Conservation (phyloP, 2,329 filamentous ascomycete genomes). For the Plectosphaerella cucumerina region DNA sequence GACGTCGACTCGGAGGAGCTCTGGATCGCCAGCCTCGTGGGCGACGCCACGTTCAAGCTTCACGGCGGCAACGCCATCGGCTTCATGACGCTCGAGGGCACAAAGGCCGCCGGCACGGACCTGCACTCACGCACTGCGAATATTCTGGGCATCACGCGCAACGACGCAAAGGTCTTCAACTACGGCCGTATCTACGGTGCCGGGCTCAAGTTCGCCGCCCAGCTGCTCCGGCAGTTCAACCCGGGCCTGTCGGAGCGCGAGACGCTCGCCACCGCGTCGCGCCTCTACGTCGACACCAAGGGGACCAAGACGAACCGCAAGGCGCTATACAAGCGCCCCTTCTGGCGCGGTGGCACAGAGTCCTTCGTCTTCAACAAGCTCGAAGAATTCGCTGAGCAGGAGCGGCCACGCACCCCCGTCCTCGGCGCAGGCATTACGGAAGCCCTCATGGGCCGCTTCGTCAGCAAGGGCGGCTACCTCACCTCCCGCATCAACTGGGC, state of each 20-base stretch:
- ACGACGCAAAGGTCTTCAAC: slow-evolving; percentile 97
- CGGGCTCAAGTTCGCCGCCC: slow-evolving; percentile 87
- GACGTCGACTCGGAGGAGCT: slow-evolving; percentile 97
- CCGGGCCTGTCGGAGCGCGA: slow-evolving; percentile 74
- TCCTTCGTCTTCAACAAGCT: slow-evolving; percentile 98
- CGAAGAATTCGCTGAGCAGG: slow-evolving; percentile 96
- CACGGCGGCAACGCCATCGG: slow-evolving; percentile 97
- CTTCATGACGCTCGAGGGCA: slow-evolving; percentile 98
- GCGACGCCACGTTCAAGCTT: slow-evolving; percentile 89
- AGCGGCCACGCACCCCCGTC: slow-evolving; percentile 83
- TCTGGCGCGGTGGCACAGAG: slow-evolving; percentile 96
- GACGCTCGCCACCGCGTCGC: slow-evolving; percentile 70
- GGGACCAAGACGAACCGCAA: slow-evolving; percentile 79
- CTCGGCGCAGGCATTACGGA: slow-evolving; percentile 94
- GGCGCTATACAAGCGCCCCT: slow-evolving; percentile 65
- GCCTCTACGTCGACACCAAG: slow-evolving; percentile 85
- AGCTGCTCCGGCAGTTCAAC: slow-evolving; percentile 90
- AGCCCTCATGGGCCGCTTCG: slow-evolving; percentile 81
- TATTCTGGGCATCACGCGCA: slow-evolving; percentile 90
- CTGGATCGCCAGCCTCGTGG: slow-evolving; percentile 95
- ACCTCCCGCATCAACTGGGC: slow-evolving; percentile 99
- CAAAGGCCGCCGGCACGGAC: slow-evolving; percentile 90
- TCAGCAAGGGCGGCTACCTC: slow-evolving; percentile 87
- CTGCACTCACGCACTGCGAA: slow-evolving; percentile 88
- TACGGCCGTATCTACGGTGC: slow-evolving; percentile 99